Base-by-base conservation (phyloP, 1,284 basidiomycete species). In the Lignosus rhinocerotis region DNA sequence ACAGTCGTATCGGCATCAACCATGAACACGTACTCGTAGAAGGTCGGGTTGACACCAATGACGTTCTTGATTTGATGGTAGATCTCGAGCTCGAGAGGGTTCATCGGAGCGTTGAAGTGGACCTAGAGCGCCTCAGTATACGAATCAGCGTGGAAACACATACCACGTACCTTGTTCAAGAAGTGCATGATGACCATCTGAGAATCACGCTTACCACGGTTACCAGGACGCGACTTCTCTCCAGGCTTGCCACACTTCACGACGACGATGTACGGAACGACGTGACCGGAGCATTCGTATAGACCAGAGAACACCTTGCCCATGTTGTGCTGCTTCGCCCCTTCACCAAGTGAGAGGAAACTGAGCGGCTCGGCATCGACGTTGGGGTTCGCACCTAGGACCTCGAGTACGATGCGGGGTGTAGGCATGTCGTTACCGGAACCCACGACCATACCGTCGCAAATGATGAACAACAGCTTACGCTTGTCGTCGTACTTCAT, bases 21-120 rank as follows among this genome's bases (percentile, higher is more conserved):
- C 76, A 92, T 96, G 80, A 99, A 92, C 62, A 97, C 73, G 72
- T 98, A 98, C 75, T 98, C 96, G 77, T 98, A 99, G 78, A 98
- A 98, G 0, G 93, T 90, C 9, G 96, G 96, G 74, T 99, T 96
- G 68, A 99, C 94, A 74, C 96, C 96, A 67, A 99, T 98, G 55
- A 99, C 94, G 71, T 99, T 98, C 83, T 97, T 94, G 83, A 99
- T 96, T 76, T 99, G 96, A 73, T 99, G 97, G 72, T 96, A 98
- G 74, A 99, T 93, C 78, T 99, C 96, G 52, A 99, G 79, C 76
- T 99, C 96, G 62, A 97, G 78, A 0, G 96, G 97, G 70, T 90
- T 94, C 97, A 99, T 99, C 0, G 94, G 91, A 17, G 92, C 74
- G 70, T 96, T 94, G 77, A 98, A 99, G 76, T 99, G 96, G 34